Evolutionary conservation across 257 asterid species (phyloP), one percentile per base, ranked within the genome.

Genomic region (Fraxinus anomala): DNA sequence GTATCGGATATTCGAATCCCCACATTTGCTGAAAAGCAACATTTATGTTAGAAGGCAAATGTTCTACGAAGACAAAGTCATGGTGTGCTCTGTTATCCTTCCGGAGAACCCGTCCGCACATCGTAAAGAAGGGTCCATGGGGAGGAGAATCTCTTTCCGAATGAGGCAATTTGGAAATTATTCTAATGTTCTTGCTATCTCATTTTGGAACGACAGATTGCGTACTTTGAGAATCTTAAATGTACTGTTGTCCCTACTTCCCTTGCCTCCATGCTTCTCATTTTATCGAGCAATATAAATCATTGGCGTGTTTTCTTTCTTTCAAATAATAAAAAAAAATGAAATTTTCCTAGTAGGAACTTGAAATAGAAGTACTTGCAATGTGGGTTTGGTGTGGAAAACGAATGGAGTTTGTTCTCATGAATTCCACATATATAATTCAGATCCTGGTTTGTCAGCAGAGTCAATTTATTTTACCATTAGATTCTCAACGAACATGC

Each of bases 241-340:
- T 91, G 99, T 89, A 92, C 94, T 17, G 83, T 70, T 14, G 86
- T 86, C 16, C 99, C 99, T 19, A 73, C 96, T 6, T 92, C 99
- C 99, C 97, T 2, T 6, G 99, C 65, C 97, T 94, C 81, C 97
- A 92, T 51, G 97, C 97, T 54, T 92, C 97, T 61, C 97, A 90
- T 63, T 77, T 94, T 86, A 94, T 94, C n/a, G 99, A 92, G 85
- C 96, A 92, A 86, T 94, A 90, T 78, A 94, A 92, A 83, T 87
- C 96, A 16, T 73, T 94, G 59, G 7, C 21, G 1, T 13, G 19
- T 0, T 49, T 40, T 40, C 2, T 49, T 40, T 10, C 3, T 40
- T 40, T 14, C 14, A 16, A 5, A 34, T 4, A 34, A 49, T 0
- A 28, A 4, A 13, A 0, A 49, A 2, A 49, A 49, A 2, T 47